Evolutionary conservation across 768 basidiomycete species (phyloP), one percentile per base, ranked within the genome.

Genomic region (Suillus cothurnatus): DNA sequence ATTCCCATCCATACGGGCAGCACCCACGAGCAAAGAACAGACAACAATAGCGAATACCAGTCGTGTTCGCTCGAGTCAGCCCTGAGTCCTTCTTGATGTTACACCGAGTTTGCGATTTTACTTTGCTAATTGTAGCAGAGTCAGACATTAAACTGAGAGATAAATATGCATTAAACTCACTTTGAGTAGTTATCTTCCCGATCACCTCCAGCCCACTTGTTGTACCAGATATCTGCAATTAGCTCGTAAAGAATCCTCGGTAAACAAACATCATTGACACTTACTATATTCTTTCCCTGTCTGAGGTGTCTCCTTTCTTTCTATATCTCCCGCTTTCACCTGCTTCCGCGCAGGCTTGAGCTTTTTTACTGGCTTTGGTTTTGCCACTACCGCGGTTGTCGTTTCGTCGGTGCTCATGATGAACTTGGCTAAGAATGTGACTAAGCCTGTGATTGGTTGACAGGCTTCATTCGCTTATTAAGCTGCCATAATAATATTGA

Each of bases 201-300:
- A 76, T 99, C 97, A 63, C 97, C 97, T 62, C 97, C 97, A n/a
- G 97, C 97, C 97, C 97, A 99, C 80, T 97, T 97, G 79, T 98
- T 95, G 76, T 97, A 99, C 97, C 97, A 99, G 61, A 97, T 92
- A 78, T 99, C 93, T 92, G 66, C 50, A 68, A 69, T 68, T 39
- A 61, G 59, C 36, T 6, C 21, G 28, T 55, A 70, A 39, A 73
- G 67, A 43, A 9, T 55, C 60, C 9, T 26, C 9, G 15, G 11
- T 19, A 38, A n/a, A 2, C 53, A 55, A 26, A 62, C 43, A 34
- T 31, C 36, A 11, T 34, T 64, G 41, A 26, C 61, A 86, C 91
- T 71, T 70, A 96, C 95, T 98, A 80, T 97, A 97, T 75, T 97
- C 95, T 77, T 97, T 97, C 58, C 95, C 95, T 0, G 94, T 94